Conservation (phyloP, 306 rosid species). For the Calophaca sinica region DNA sequence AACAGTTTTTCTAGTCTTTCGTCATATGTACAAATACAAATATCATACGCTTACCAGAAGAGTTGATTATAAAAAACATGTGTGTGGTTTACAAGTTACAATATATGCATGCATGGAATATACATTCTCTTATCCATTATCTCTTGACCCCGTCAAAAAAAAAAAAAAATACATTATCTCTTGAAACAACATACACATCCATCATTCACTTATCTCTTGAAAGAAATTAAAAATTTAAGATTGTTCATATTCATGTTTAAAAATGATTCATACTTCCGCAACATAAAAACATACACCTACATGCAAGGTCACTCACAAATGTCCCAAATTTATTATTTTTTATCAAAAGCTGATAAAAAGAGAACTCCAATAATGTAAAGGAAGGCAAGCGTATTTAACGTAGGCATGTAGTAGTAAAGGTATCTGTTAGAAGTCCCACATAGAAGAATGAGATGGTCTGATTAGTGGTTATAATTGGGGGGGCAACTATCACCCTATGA, state of each 20-base stretch:
- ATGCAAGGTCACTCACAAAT: constrained; percentile 33
- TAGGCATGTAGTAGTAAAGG: constrained; percentile 9
- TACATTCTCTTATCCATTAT: background rate
- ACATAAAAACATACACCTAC: constrained; percentile 30
- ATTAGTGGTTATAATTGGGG: too few relatives aligned
- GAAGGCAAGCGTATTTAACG: background rate
- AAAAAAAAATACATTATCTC: background rate
- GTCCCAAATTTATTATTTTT: constrained; percentile 5
- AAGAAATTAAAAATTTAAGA: constrained; percentile 8
- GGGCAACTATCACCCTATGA: too few relatives aligned
- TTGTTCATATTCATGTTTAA: background rate
- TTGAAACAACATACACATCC: constrained; percentile 23
- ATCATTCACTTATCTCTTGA: constrained; percentile 27
- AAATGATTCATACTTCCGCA: constrained; percentile 12
- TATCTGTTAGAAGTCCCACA: too few relatives aligned
- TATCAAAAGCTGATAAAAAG: constrained; percentile 13
- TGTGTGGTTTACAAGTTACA: constrained; percentile 18
- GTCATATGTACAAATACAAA: background rate
- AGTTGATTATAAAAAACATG: background rate
- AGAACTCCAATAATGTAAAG: constrained; percentile 3
- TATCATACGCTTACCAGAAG: constrained; percentile 7
- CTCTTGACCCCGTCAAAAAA: too few relatives aligned
- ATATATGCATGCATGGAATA: constrained; percentile 24
- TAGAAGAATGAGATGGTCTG: too few relatives aligned
- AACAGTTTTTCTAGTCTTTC: constrained; percentile 21